Evolutionary conservation across 352 stramenopile species (phyloP), one percentile per base, ranked within the genome.

Genomic region (Phytopythium aichiense): DNA sequence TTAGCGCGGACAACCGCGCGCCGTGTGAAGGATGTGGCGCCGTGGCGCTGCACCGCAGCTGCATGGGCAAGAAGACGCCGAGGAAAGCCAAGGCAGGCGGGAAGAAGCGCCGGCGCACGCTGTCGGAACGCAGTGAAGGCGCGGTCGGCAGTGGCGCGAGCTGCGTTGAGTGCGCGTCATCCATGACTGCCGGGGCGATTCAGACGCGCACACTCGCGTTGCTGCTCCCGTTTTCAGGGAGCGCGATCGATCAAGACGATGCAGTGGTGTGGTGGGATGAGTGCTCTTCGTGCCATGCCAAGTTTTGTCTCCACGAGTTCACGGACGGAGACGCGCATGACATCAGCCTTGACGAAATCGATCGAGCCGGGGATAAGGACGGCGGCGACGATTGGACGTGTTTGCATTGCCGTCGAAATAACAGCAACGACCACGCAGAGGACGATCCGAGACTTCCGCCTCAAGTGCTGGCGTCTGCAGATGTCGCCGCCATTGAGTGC

Each of bases 271-370:
- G 71, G 73, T 71, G 59, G 65, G 66, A 65, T 23, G 53, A 57
- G 37, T 84, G 75, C 28, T 53, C 55, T 11, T 58, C 66, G 12
- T 84, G 75, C 51, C 64, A 66, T 30, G 46, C 33, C 20, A 67
- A 53, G 1, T 84, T 79, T 59, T 84, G 70, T 56, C 42, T 84
- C 25, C 60, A 77, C 18, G 75, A 84, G 42, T 81, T 84, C 58
- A 76, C 63, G 35, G 68, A 81, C 46, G 48, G 50, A 13, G 49
- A 74, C 22, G 46, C 49, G 46, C 67, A 53, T 8, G 75, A 84
- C 51, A n/a, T 42, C 12, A 68, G 25, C 25, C 31, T 79, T 28
- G 56, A 67, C 0, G 59, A 67, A 12, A 48, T 78, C 76, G 16
- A 60, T 82, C n/a, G 63, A 74, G 12, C 68, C 69, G 16, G 66